Evolutionary conservation across 768 basidiomycete genomes (phyloP).

Genomic region (Hygrophorus pudorinus): DNA sequence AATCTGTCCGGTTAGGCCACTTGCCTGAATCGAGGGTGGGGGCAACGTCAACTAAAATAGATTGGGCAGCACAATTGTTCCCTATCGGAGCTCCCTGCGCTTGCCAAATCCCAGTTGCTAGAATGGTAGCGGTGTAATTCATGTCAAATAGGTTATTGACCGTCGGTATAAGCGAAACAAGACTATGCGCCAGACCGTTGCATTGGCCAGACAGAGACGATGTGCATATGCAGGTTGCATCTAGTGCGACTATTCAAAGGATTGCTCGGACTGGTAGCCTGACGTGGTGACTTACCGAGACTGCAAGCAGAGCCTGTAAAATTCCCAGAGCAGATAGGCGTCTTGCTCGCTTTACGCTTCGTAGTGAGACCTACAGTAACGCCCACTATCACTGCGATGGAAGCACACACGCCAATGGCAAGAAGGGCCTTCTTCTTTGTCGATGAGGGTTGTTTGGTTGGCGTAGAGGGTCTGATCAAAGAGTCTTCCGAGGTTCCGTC

Average conservation of each 20-base stretch:
- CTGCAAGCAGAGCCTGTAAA: slow-evolving; percentile 42
- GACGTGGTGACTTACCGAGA: slow-evolving; percentile 33
- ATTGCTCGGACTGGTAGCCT: slow-evolving; percentile 5
- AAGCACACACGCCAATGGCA: slow-evolving; percentile 22
- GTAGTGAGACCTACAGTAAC: slow-evolving; percentile 33
- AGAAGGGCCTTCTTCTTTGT: slow-evolving; percentile 17
- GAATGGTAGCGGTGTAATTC: slow-evolving; percentile 32
- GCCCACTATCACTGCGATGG: slow-evolving; percentile 33
- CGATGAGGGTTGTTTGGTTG: background rate
- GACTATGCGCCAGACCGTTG: slow-evolving; percentile 41
- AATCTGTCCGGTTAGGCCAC: slow-evolving; percentile 41
- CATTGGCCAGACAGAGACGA: slow-evolving; percentile 33
- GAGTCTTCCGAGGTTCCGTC: background rate
- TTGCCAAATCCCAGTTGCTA: slow-evolving; percentile 42
- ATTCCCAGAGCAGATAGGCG: slow-evolving; percentile 28
- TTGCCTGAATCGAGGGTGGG: slow-evolving; percentile 27
- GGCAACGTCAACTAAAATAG: slow-evolving; percentile 44
- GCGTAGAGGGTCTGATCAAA: background rate
- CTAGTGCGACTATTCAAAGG: slow-evolving; percentile 20
- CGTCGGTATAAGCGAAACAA: slow-evolving; percentile 38
- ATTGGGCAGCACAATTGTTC: slow-evolving; percentile 42
- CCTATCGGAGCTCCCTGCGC: slow-evolving; percentile 33
- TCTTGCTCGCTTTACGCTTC: slow-evolving; percentile 14
- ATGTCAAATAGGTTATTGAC: slow-evolving; percentile 37
- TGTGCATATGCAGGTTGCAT: slow-evolving; percentile 54